Conservation (phyloP, 208 protist genomes). For the Leishmania arabica region DNA sequence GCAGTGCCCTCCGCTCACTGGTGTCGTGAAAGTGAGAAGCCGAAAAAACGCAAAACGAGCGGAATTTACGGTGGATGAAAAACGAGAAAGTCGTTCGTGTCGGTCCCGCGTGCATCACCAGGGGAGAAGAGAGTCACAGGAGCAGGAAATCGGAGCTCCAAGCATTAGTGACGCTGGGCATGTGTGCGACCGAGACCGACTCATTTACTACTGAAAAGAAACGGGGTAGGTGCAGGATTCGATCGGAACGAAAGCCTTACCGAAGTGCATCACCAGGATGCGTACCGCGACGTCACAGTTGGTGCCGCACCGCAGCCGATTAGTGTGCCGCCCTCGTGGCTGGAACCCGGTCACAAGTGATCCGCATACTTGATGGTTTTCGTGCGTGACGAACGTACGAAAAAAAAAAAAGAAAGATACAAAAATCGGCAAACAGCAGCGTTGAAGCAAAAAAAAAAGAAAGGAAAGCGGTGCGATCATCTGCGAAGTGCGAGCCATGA, state of each 20-base stretch:
- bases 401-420: background rate
- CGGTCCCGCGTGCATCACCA: background rate
- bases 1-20: background rate
- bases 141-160: background rate
- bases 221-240: background rate
- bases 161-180: background rate
- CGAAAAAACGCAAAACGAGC: background rate
- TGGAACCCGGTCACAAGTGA: background rate
- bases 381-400: too few species aligned
- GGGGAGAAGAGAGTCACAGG: background rate
- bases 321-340: background rate
- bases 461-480: slow-evolving; percentile 9
- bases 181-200: background rate
- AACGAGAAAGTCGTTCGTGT: background rate
- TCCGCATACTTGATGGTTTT: background rate
- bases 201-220: background rate
- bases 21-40: background rate
- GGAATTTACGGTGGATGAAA: background rate
- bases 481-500: background rate
- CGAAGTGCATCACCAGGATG: background rate
- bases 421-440: background rate
- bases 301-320: background rate
- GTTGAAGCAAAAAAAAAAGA: background rate
- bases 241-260: background rate
- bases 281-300: background rate